phyloP scores from a whole-genome alignment of 2,329 filamentous ascomycete genomes.

The Mollisia scopiformis region DNA sequence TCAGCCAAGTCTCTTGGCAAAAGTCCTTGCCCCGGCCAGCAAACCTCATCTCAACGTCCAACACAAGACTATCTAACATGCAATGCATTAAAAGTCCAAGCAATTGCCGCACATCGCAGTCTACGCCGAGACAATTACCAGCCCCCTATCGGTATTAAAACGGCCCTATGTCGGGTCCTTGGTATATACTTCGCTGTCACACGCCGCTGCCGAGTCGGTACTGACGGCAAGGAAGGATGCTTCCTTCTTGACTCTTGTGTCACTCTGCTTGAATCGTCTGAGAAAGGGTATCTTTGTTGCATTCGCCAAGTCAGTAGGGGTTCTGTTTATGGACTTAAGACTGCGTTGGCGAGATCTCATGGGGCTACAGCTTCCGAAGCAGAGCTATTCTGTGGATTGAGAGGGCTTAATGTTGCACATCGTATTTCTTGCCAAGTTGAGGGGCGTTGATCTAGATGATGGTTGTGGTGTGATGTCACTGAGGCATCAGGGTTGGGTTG shows the following conservation, averaged over 20 bases:
- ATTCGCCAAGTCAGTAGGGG: neutral
- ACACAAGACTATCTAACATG: too few species aligned
- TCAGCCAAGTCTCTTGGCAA: too few species aligned
- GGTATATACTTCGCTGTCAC: neutral
- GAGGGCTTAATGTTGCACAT: neutral
- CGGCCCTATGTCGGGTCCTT: neutral
- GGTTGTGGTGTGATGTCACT: neutral
- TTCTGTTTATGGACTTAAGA: too few species aligned
- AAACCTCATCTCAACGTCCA: neutral
- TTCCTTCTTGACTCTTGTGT: neutral
- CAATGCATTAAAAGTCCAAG: neutral
- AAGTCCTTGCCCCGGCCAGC: too few species aligned
- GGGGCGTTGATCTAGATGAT: neutral
- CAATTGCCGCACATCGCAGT: slow-evolving; percentile 12
- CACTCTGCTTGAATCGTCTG: too few species aligned
- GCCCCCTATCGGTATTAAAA: neutral
- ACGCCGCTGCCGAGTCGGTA: neutral
- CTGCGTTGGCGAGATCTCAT: too few species aligned
- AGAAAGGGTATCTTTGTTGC: neutral
- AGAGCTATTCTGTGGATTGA: neutral
- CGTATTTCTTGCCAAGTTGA: neutral
- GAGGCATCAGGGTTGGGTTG: neutral
- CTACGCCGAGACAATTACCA: slow-evolving; percentile 6
- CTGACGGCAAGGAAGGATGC: neutral
- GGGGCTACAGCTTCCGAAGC: too few species aligned